Conservation (phyloP, 2,329 filamentous ascomycete genomes). For the Fusarium anguioides region DNA sequence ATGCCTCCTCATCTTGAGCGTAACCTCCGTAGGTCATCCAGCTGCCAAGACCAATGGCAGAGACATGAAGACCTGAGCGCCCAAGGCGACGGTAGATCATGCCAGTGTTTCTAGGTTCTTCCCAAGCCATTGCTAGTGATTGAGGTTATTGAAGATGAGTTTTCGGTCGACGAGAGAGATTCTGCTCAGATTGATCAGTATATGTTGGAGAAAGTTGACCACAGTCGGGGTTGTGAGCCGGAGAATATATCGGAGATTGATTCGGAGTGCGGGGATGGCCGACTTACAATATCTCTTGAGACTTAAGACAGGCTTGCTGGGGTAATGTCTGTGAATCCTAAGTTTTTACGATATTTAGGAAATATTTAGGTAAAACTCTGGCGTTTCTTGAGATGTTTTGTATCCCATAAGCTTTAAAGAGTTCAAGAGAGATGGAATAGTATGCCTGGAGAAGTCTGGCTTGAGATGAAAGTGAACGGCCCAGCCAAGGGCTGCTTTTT, state of each 20-base stretch:
- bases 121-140: constrained; percentile 52
- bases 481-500: neutral
- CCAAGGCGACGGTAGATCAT: constrained; percentile 58
- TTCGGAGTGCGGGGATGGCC: constrained; percentile 34
- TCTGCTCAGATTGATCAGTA: neutral
- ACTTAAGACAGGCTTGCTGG: too few relatives aligned
- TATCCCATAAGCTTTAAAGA: too few relatives aligned
- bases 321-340: too few relatives aligned
- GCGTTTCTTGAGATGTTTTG: too few relatives aligned
- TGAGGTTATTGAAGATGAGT: constrained; percentile 8
- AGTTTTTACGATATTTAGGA: too few relatives aligned
- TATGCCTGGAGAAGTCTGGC: neutral
- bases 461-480: neutral
- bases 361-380: too few relatives aligned
- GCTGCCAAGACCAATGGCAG: constrained; percentile 71
- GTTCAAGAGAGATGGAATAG: too few relatives aligned
- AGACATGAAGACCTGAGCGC: constrained; percentile 72
- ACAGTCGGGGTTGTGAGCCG: neutral
- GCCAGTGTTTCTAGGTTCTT: constrained; percentile 58
- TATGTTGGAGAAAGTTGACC: neutral
- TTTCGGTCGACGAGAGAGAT: neutral
- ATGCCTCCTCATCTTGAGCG: constrained; percentile 70
- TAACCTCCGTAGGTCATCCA: constrained; percentile 76
- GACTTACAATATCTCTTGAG: neutral
- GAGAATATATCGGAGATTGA: constrained; percentile 44